Evolutionary conservation across 257 asterid genomes (phyloP).

Genomic region (Coffea eugenioides): DNA sequence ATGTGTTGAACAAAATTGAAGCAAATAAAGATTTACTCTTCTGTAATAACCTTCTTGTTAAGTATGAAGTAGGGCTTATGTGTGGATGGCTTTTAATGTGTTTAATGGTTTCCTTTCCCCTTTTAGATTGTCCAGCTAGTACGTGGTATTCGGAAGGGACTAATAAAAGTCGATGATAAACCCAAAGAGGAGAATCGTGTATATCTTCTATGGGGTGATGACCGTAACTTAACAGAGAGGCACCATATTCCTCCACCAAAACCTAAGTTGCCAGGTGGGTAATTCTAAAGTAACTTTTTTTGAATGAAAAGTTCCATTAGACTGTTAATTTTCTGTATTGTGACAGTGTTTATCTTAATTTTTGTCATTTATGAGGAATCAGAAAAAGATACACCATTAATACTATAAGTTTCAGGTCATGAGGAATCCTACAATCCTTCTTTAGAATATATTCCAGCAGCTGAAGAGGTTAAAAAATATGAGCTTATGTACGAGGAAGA

Average conservation of each 20-base stretch:
- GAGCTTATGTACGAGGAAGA: conserved; percentile 96
- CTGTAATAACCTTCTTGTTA: neutral
- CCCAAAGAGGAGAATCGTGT: conserved; percentile 66
- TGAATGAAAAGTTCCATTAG: neutral
- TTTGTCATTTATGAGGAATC: too few relatives aligned
- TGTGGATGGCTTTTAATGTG: neutral
- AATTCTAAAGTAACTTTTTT: neutral
- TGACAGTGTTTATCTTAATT: neutral
- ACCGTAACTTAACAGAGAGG: conserved; percentile 64
- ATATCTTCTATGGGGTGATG: conserved; percentile 81
- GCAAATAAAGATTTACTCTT: neutral
- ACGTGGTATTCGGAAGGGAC: conserved; percentile 80
- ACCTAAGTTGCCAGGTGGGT: conserved; percentile 76
- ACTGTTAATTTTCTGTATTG: conserved; percentile 1
- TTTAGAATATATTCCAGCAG: conserved; percentile 81
- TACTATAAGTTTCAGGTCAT: conserved; percentile 60
- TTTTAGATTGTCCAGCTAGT: conserved; percentile 67
- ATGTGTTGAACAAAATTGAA: neutral
- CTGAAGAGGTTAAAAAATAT: conserved; percentile 81
- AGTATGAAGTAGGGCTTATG: neutral
- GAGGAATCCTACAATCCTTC: conserved; percentile 96
- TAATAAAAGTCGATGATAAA: conserved; percentile 66
- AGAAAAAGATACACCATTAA: conserved; percentile 12
- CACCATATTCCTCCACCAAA: conserved; percentile 93
- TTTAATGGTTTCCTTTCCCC: conserved; percentile 10